Evolutionary conservation across 2,329 filamentous ascomycete genomes (phyloP), one percentile per base, ranked within the genome.

Genomic region (Pseudovirgaria hyperparasitica): DNA sequence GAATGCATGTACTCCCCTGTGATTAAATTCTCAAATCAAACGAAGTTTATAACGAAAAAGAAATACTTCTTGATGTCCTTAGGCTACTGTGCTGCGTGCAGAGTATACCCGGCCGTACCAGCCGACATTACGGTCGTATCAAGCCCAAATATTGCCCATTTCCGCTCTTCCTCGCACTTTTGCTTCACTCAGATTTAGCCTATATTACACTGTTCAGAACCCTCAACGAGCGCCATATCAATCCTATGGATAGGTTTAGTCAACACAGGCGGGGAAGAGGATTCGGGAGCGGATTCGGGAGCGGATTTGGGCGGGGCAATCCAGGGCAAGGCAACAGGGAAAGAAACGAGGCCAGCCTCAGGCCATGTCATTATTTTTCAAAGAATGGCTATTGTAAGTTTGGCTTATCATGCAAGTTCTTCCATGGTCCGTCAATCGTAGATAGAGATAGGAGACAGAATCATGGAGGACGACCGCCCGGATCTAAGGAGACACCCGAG

Each of bases 401-500:
- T 23, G 31, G 28, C 8, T 19, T 19, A 22, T 17, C 19, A 22
- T 37, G 35, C 26, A 37, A 29, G 19, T 37, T 28, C 17, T 37
- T 33, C 3, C 28, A 33, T 14, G 26, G 33, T 19, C 20, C 23
- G 5, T 20, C 22, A 11, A 17, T 14, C 14, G 23, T n/a, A n/a
- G n/a, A 21, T 13, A 26, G 27, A 25, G 9, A 26, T 13, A n/a
- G 22, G 9, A 31, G 26, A 16, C 28, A 17, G 8, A 16, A 12
- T 6, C 18, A 12, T 6, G 18, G n/a, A 22, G 22, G 25, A n/a
- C 16, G 15, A 9, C 11, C 22, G 0, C 12, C 20, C 6, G 33
- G 35, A 23, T 10, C 19, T 2, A 15, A 35, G 6, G 44, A 45
- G 21, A 40, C 41, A 3, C 30, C 32, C 2, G 35, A 47, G 30